These are phyloP conservation scores for Ophiostoma tasmaniense DNA, from an alignment of 2,329 filamentous ascomycete genomes.

Conservation along the genomic window DNA sequence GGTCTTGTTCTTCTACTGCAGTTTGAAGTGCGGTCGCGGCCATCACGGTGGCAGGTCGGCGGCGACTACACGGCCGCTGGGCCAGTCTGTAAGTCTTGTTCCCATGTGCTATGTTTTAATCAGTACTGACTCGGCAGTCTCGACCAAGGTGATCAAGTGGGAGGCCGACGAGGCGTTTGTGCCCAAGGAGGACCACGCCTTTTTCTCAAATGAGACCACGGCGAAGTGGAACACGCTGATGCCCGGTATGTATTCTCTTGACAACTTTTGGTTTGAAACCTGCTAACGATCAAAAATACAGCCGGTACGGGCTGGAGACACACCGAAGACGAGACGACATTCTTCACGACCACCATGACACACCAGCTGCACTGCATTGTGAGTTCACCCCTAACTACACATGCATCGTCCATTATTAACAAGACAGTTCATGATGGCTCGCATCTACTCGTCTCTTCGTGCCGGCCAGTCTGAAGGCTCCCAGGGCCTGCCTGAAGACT, in stretches of 20 bases:
- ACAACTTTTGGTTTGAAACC: neutral
- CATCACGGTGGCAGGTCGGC: constrained; percentile 28
- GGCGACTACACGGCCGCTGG: constrained; percentile 32
- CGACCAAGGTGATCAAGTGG: constrained; percentile 31
- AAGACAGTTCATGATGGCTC: constrained; percentile 29
- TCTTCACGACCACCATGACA: constrained; percentile 34
- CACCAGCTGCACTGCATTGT: constrained; percentile 36
- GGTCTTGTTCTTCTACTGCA: constrained; percentile 25
- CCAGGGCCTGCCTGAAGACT: constrained; percentile 23
- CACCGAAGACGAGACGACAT: constrained; percentile 28
- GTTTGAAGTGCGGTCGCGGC: constrained; percentile 11
- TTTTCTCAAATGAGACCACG: constrained; percentile 32
- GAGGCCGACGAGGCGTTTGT: constrained; percentile 32
- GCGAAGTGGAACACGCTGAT: constrained; percentile 33
- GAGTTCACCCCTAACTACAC: constrained; percentile 14
- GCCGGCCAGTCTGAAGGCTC: constrained; percentile 11
- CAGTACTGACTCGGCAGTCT: constrained; percentile 24
- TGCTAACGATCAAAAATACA: neutral
- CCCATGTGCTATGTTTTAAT: no score
- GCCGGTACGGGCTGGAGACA: constrained; percentile 31
- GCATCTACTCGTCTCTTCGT: constrained; percentile 27
- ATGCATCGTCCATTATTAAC: neutral
- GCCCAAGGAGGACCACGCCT: constrained; percentile 29
- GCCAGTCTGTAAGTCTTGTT: constrained; percentile 26
- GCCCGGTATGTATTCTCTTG: constrained; percentile 23